phyloP scores from a whole-genome alignment of 2,329 filamentous ascomycete genomes.

The Trichocomaceae sp. region DNA sequence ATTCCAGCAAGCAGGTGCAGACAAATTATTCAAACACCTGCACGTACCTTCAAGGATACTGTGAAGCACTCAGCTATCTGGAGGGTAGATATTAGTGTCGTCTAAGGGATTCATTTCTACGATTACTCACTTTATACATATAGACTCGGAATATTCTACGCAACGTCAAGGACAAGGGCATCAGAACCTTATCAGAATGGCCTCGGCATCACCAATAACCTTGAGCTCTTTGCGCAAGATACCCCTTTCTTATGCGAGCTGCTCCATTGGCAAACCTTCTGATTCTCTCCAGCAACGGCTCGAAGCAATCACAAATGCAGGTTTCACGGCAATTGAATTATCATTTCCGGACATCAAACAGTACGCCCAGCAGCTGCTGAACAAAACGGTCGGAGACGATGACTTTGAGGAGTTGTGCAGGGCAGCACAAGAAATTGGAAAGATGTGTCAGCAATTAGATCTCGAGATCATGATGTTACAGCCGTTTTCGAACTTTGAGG shows the following conservation, averaged over 20 bases:
- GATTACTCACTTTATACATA: too few species aligned
- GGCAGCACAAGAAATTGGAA: conserved; percentile 50
- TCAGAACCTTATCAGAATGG: not conserved
- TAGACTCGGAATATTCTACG: not conserved
- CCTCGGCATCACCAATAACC: not conserved
- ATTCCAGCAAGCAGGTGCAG: not conserved
- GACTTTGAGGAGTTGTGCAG: conserved; percentile 55
- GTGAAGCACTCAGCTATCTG: too few species aligned
- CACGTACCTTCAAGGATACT: too few species aligned
- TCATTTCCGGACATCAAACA: conserved; percentile 65
- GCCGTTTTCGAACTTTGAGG: conserved; percentile 71
- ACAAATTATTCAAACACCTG: too few species aligned
- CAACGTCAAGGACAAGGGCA: not conserved
- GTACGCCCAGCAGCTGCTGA: conserved; percentile 49
- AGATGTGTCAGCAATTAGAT: conserved; percentile 47
- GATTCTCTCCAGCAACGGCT: conserved; percentile 35
- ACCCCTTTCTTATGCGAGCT: conserved; percentile 37
- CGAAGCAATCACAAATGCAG: conserved; percentile 33
- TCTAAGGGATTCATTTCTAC: too few species aligned
- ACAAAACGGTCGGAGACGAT: conserved; percentile 47
- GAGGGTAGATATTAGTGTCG: too few species aligned
- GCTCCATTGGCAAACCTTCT: conserved; percentile 34
- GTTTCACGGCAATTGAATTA: conserved; percentile 62
- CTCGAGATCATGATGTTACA: conserved; percentile 65
- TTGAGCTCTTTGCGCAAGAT: conserved; percentile 22